A percentile compares a stretch with the other conserved stretches of the same genome.
Evolutionary conservation across 495 filamentous ascomycete species (phyloP).

Genomic region (Astrothelium macrocarpum): DNA sequence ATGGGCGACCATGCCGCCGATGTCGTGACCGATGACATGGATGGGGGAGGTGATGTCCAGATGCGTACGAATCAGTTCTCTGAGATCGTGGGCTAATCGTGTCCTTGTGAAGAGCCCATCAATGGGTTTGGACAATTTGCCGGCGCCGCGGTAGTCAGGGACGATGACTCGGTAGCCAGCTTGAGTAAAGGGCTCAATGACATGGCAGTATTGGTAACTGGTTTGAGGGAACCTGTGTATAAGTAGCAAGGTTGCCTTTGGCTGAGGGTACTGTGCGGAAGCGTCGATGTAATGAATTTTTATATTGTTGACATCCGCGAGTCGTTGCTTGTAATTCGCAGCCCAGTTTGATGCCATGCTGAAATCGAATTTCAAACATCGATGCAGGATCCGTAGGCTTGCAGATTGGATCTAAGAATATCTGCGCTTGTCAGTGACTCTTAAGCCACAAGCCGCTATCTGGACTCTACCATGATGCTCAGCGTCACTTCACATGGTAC

Average conservation of each 20-base stretch:
- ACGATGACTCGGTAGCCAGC: conserved; percentile 15
- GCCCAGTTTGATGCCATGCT: not conserved
- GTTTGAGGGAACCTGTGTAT: conserved; percentile 17
- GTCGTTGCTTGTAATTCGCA: not conserved
- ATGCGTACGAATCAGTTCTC: conserved; percentile 23
- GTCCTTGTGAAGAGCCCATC: conserved; percentile 31
- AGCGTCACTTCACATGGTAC: not conserved
- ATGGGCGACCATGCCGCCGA: conserved; percentile 37
- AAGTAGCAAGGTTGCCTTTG: conserved; percentile 11
- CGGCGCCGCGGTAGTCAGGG: conserved; percentile 24
- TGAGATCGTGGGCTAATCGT: conserved; percentile 31
- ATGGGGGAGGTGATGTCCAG: conserved; percentile 30
- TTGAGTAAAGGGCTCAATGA: conserved; percentile 9
- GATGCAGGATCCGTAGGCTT: too few relatives aligned
- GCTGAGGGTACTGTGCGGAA: not conserved
- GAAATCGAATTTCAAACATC: too few relatives aligned
- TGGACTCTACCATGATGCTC: not conserved
- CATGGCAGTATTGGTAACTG: conserved; percentile 14
- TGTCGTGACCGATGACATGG: conserved; percentile 40
- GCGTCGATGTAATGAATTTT: not conserved
- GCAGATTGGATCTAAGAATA: not conserved
- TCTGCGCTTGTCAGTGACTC: not conserved
- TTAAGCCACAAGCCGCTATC: not conserved
- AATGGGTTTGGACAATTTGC: conserved; percentile 31
- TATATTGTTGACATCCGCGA: not conserved